Evolutionary conservation across 2,329 filamentous ascomycete genomes (phyloP).

Genomic region (Coniochaeta sp.): DNA sequence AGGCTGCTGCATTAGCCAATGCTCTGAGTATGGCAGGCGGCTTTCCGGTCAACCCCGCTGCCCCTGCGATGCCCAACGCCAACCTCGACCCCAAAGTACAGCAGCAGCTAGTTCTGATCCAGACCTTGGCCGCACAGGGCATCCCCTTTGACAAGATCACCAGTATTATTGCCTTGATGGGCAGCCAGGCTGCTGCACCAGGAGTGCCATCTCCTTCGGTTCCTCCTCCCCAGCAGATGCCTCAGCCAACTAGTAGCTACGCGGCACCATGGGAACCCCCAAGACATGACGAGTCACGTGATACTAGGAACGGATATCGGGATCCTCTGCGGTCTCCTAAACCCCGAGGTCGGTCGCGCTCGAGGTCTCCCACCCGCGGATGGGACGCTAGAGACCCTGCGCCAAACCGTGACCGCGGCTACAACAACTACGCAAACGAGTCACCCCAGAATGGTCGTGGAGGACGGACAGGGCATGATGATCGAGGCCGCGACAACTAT

Average conservation of each 20-base stretch:
- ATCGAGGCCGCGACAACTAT: slow-evolving; percentile 54
- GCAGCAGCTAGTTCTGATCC: slow-evolving; percentile 67
- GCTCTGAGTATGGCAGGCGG: slow-evolving; percentile 28
- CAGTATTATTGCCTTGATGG: slow-evolving; percentile 46
- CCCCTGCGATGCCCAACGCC: slow-evolving; percentile 20
- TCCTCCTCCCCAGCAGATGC: slow-evolving; percentile 25
- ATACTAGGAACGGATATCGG: slow-evolving; percentile 40
- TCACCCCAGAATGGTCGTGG: slow-evolving; percentile 48
- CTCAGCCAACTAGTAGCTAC: slow-evolving; percentile 31
- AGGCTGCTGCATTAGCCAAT: slow-evolving; percentile 12
- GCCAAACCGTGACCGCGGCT: slow-evolving; percentile 55
- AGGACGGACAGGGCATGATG: slow-evolving; percentile 43
- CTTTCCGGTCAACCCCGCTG: slow-evolving; percentile 17
- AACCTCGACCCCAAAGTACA: slow-evolving; percentile 46
- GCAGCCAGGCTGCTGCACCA: slow-evolving; percentile 16
- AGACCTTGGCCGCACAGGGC: slow-evolving; percentile 67
- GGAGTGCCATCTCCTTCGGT: slow-evolving; percentile 14
- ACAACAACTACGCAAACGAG: slow-evolving; percentile 65
- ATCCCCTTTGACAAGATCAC: slow-evolving; percentile 72
- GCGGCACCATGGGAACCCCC: slow-evolving; percentile 24
- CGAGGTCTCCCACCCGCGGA: slow-evolving; percentile 69
- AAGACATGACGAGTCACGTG: slow-evolving; percentile 41
- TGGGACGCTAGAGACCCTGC: slow-evolving; percentile 62
- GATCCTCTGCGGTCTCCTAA: slow-evolving; percentile 54
- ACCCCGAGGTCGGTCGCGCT: slow-evolving; percentile 52